Percentiles rank a stretch among this genome's conserved stretches.
These are phyloP conservation scores for Exophiala mesophila DNA, from an alignment of 2,329 filamentous ascomycete species.

Conservation along the genomic window DNA sequence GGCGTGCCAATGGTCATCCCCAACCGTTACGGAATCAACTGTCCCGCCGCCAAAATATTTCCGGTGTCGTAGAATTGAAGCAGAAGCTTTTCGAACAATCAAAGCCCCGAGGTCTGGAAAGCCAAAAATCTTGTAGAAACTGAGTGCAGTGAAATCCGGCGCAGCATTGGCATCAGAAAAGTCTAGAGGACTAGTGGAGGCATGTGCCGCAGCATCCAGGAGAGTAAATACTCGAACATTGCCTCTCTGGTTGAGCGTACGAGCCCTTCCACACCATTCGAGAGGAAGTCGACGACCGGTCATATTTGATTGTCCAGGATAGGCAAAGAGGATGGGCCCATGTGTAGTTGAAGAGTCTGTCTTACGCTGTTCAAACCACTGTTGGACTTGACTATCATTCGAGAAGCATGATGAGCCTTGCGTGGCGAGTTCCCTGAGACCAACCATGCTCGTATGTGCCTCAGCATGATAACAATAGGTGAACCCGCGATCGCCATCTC, in stretches of 20 bases:
- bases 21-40: conserved; percentile 77
- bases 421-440: conserved; percentile 66
- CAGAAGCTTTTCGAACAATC: conserved; percentile 69
- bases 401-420: conserved; percentile 58
- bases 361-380: conserved; percentile 54
- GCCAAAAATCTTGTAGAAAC: conserved; percentile 97
- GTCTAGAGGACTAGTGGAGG: conserved; percentile 71
- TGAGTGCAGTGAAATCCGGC: conserved; percentile 82
- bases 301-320: conserved; percentile 90
- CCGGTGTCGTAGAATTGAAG: conserved; percentile 58
- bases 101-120: conserved; percentile 87
- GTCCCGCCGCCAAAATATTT: conserved; percentile 92
- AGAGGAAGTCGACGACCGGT: conserved; percentile 72
- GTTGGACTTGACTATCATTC: conserved; percentile 56
- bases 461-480: conserved; percentile 78
- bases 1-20: conserved; percentile 78
- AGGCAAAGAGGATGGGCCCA: conserved; percentile 60
- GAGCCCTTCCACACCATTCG: conserved; percentile 54
- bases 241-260: conserved; percentile 31
- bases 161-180: conserved; percentile 56
- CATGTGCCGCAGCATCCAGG: conserved; percentile 77
- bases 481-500: conserved; percentile 65
- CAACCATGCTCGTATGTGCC: conserved; percentile 81
- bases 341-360: not conserved
- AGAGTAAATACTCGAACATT: too few relatives aligned